These are phyloP conservation scores for Arthrinium puccinioides DNA, from an alignment of 2,329 filamentous ascomycete genomes.

Conservation along the genomic window DNA sequence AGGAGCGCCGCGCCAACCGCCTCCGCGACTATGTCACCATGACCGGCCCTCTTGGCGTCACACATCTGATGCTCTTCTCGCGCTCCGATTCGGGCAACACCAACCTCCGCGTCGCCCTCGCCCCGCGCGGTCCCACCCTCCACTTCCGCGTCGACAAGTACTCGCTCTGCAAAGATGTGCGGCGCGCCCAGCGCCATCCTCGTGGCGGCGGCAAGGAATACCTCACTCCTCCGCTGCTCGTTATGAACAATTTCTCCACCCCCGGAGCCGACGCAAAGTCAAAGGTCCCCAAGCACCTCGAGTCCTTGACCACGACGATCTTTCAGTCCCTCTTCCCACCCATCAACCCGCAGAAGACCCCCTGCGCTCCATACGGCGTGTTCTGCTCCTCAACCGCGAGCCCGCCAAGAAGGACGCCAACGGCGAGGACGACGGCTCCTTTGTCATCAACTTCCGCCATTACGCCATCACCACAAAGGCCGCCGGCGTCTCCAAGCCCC, in stretches of 20 bases:
- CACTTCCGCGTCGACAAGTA: constrained; percentile 95
- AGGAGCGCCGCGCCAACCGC: constrained; percentile 82
- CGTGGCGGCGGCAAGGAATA: constrained; percentile 80
- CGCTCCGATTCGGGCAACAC: constrained; percentile 85
- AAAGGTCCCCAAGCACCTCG: constrained; percentile 86
- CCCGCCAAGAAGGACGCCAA: constrained; percentile 30
- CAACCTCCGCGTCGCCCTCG: constrained; percentile 80
- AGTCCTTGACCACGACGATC: constrained; percentile 84
- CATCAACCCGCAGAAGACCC: constrained; percentile 85
- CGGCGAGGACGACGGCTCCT: constrained; percentile 60
- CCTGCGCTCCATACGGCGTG: constrained; percentile 83
- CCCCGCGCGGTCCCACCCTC: constrained; percentile 84
- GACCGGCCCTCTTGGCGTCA: constrained; percentile 88
- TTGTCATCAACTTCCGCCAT: constrained; percentile 82
- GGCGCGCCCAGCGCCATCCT: constrained; percentile 75
- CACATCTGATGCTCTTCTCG: constrained; percentile 89
- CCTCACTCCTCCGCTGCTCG: constrained; percentile 76
- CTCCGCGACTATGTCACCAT: constrained; percentile 91
- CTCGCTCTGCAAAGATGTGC: constrained; percentile 85
- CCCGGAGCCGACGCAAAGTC: constrained; percentile 52
- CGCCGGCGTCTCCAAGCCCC: constrained; percentile 74
- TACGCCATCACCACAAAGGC: constrained; percentile 91
- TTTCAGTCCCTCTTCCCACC: constrained; percentile 96
- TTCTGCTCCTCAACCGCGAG: constrained; percentile 85
- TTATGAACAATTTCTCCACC: constrained; percentile 95